Evolutionary conservation across 2,329 filamentous ascomycete species (phyloP).

Genomic region (Thermoascus crustaceus): DNA sequence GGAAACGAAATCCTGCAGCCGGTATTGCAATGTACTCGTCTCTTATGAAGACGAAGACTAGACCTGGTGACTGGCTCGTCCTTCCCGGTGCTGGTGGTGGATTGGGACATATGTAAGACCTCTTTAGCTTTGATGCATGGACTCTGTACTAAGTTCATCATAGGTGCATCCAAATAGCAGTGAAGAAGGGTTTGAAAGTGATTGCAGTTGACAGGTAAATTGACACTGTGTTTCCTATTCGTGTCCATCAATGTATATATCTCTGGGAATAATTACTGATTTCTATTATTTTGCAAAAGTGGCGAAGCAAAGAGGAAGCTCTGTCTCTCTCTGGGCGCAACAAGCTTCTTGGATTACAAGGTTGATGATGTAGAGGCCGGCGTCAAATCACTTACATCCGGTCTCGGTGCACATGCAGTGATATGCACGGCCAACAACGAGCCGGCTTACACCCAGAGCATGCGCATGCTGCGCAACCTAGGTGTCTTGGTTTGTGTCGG

Average conservation of each 20-base stretch:
- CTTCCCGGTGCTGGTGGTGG: constrained; percentile 31
- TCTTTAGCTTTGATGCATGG: not conserved
- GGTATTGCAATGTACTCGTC: constrained; percentile 34
- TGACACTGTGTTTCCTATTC: not conserved
- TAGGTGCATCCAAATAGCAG: constrained; percentile 32
- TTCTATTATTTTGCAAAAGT: constrained; percentile 11
- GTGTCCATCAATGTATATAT: not conserved
- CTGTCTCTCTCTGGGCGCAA: constrained; percentile 26
- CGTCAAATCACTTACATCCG: constrained; percentile 32
- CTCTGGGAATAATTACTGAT: not conserved
- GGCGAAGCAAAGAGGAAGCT: constrained; percentile 27
- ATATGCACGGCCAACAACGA: constrained; percentile 42
- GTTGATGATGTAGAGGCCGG: constrained; percentile 30
- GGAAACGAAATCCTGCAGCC: constrained; percentile 13
- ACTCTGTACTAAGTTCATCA: not conserved
- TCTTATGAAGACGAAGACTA: constrained; percentile 29
- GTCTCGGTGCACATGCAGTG: constrained; percentile 39
- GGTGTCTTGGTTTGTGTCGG: constrained; percentile 43
- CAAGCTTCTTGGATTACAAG: constrained; percentile 27
- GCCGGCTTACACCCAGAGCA: constrained; percentile 37
- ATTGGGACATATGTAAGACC: constrained; percentile 30
- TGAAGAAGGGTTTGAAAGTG: constrained; percentile 27
- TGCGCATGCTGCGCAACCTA: constrained; percentile 36
- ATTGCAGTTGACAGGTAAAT: constrained; percentile 31
- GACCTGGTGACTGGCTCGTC: constrained; percentile 27